A percentile compares a stretch with the other conserved stretches of the same genome.
Conservation (phyloP, 257 asterid genomes). For the Lycium barbarum region DNA sequence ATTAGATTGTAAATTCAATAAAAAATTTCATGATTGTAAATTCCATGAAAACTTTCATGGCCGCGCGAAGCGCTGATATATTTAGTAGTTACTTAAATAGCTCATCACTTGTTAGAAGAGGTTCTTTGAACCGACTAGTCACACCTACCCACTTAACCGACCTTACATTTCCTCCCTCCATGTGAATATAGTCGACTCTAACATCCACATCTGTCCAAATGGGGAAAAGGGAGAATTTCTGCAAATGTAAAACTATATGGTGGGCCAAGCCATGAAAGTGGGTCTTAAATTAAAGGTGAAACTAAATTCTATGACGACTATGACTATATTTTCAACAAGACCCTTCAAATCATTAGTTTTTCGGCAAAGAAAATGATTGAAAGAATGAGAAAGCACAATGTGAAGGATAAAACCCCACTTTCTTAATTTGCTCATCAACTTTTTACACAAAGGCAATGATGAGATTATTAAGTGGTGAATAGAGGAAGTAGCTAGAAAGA, state of each 20-base stretch:
- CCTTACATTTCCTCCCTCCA: constrained; percentile 22
- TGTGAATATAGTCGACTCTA: neutral
- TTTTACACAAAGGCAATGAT: neutral
- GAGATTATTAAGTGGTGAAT: neutral
- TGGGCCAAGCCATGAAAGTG: neutral
- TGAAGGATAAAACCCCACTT: constrained; percentile 10
- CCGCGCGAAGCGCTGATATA: no score
- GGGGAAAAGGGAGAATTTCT: neutral
- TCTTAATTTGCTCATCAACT: neutral
- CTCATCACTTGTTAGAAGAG: neutral
- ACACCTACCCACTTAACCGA: constrained; percentile 57
- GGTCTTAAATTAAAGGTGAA: neutral
- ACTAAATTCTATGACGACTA: neutral
- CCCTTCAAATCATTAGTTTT: neutral
- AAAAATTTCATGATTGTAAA: no score
- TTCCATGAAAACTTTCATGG: no score
- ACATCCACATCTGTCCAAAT: neutral
- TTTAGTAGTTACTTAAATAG: no score
- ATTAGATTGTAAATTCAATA: no score
- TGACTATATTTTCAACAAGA: neutral
- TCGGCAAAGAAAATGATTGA: constrained; percentile 25
- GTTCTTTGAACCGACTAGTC: constrained; percentile 6
- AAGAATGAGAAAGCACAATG: constrained; percentile 22
- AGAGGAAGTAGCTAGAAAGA: neutral
- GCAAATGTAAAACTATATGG: neutral